Percentiles rank a stretch among this genome's conserved stretches.
Conservation (phyloP, 1,139 yeast genomes). For the Geotrichum candidum region DNA sequence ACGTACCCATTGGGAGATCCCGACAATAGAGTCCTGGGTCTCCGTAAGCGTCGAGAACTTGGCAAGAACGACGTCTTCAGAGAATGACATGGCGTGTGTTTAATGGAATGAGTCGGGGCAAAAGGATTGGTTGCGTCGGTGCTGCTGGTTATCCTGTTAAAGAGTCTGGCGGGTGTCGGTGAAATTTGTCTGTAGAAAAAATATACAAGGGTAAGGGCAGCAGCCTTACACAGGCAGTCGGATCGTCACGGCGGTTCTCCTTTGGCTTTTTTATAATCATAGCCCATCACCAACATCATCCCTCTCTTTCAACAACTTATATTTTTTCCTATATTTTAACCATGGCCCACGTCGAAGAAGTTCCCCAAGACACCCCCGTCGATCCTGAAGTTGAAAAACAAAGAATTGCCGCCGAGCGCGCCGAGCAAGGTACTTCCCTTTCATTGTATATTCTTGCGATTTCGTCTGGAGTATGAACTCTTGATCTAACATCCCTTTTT, state of each 20-base stretch:
- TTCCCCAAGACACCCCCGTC: conserved; percentile 3
- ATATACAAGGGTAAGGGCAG: conserved; percentile 1
- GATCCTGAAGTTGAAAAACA: conserved; percentile 17
- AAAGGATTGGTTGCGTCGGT: neutral
- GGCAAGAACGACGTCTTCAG: conserved; percentile 48
- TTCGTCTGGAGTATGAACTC: neutral
- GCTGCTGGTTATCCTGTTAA: neutral
- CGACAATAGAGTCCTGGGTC: conserved; percentile 76
- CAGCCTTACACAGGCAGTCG: neutral
- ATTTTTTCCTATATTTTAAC: neutral
- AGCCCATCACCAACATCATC: neutral
- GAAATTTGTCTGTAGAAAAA: neutral
- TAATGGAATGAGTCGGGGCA: neutral
- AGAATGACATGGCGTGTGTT: conserved; percentile 49
- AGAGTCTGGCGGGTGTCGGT: neutral
- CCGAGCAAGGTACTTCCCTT: conserved; percentile 20
- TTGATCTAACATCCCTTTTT: neutral
- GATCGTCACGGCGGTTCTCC: neutral
- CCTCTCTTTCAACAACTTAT: neutral
- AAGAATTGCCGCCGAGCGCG: conserved; percentile 20
- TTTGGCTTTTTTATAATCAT: neutral
- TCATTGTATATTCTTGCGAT: too few relatives aligned
- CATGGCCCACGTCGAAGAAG: conserved; percentile 11
- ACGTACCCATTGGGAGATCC: conserved; percentile 75
- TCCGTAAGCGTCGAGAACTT: conserved; percentile 62